These are phyloP conservation scores for Gliomastix tumulicola DNA, from an alignment of 2,329 filamentous ascomycete species.

Conservation along the genomic window DNA sequence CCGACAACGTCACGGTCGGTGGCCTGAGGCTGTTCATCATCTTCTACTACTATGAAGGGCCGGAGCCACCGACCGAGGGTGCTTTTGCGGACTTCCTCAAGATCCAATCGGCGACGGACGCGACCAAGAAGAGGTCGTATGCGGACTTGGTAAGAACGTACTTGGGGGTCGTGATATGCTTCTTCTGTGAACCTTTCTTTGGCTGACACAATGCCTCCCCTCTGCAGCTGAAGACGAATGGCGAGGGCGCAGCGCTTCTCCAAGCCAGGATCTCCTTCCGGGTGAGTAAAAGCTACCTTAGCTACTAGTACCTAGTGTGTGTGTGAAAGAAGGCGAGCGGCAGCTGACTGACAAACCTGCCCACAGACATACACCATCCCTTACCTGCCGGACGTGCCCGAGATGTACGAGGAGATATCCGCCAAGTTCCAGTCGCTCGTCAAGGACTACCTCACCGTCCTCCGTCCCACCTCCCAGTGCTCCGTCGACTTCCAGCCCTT, in stretches of 20 bases:
- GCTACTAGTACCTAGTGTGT: background rate
- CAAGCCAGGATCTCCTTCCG: conserved; percentile 10
- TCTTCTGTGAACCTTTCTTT: no score
- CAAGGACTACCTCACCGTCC: conserved; percentile 12
- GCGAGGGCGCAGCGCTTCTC: conserved; percentile 5
- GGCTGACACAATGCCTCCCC: no score
- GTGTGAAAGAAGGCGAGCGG: background rate
- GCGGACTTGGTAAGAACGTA: conserved; percentile 20
- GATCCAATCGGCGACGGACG: conserved; percentile 13
- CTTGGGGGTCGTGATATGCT: no score
- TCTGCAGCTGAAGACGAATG: conserved; percentile 9
- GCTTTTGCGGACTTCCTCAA: conserved; percentile 21
- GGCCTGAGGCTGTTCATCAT: conserved; percentile 14
- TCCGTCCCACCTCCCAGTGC: conserved; percentile 14
- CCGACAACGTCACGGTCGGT: conserved; percentile 10
- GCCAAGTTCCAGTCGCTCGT: conserved; percentile 17
- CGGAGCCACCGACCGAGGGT: conserved; percentile 15
- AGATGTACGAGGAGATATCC: conserved; percentile 23
- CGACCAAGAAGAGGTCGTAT: conserved; percentile 18
- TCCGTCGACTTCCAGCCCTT: conserved; percentile 22
- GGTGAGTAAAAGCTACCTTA: conserved; percentile 3
- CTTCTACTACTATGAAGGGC: conserved; percentile 25
- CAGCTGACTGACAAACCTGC: background rate
- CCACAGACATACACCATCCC: conserved; percentile 15
- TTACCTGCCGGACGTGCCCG: conserved; percentile 10